phyloP scores from a whole-genome alignment of 495 filamentous ascomycete species.

The Aspergillus cavernicola region DNA sequence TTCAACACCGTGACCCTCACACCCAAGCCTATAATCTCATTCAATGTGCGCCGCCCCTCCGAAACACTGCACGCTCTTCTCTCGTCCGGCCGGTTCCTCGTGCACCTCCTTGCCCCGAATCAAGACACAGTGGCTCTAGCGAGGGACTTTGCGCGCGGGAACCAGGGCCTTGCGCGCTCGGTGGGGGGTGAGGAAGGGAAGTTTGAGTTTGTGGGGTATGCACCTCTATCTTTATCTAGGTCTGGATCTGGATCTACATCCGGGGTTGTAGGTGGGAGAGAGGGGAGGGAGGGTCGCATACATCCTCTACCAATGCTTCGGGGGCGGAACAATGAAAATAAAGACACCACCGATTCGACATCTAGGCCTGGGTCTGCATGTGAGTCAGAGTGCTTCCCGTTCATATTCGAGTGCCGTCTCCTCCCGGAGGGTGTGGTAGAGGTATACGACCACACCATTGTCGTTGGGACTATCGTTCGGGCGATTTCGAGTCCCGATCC shows the following conservation, averaged over 20 bases:
- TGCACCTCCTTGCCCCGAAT: conserved; percentile 37
- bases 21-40: conserved; percentile 66
- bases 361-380: too few species aligned
- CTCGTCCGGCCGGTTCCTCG: conserved; percentile 39
- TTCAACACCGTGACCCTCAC: conserved; percentile 70
- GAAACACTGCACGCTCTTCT: conserved; percentile 64
- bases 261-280: too few species aligned
- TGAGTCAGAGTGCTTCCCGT: conserved; percentile 28
- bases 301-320: conserved; percentile 32
- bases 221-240: neutral
- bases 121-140: conserved; percentile 34
- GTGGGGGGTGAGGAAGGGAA: conserved; percentile 30
- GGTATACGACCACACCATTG: conserved; percentile 43
- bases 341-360: too few species aligned
- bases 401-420: conserved; percentile 40
- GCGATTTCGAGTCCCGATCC: conserved; percentile 7
- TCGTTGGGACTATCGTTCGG: conserved; percentile 35
- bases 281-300: neutral
- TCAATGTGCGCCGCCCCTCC: conserved; percentile 74
- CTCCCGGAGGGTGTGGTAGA: conserved; percentile 32
- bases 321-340: conserved; percentile 10
- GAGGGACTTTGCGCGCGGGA: conserved; percentile 42
- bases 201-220: conserved; percentile 33
- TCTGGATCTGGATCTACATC: too few species aligned
- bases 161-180: conserved; percentile 23